These are phyloP conservation scores for Emergomyces pasteurianus DNA, from an alignment of 2,329 filamentous ascomycete species.

Conservation along the genomic window DNA sequence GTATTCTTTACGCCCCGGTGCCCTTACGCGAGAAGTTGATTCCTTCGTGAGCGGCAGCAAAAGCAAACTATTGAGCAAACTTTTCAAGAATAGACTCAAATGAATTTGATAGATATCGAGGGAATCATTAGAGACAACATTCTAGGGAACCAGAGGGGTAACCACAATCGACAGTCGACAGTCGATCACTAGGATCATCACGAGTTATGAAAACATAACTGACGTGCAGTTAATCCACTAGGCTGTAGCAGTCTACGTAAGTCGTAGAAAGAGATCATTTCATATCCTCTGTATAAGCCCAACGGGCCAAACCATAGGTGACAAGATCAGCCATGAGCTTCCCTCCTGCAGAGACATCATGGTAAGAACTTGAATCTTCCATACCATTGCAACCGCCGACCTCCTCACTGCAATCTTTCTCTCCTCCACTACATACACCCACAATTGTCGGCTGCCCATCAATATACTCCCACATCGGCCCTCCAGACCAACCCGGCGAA, in stretches of 20 bases:
- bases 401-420: conserved; percentile 14
- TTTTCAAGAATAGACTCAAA: not conserved
- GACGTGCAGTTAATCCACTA: not conserved
- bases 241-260: not conserved
- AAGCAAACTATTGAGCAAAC: too few relatives aligned
- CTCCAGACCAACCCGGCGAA: conserved; percentile 15
- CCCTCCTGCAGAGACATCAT: conserved; percentile 16
- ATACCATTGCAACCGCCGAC: conserved; percentile 10
- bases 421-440: conserved; percentile 15
- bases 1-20: not conserved
- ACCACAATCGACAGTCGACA: not conserved
- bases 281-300: conserved; percentile 1
- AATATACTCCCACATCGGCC: conserved; percentile 15
- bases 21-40: not conserved
- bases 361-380: conserved; percentile 10
- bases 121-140: not conserved
- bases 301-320: conserved; percentile 9
- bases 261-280: not conserved
- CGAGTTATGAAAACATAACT: not conserved
- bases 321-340: conserved; percentile 15
- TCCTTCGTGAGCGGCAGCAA: not conserved
- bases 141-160: not conserved
- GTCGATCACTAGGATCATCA: not conserved
- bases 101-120: not conserved
- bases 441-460: conserved; percentile 13